Evolutionary conservation across 2,329 filamentous ascomycete genomes (phyloP).

Genomic region (Ilyonectria mors-panacis): DNA sequence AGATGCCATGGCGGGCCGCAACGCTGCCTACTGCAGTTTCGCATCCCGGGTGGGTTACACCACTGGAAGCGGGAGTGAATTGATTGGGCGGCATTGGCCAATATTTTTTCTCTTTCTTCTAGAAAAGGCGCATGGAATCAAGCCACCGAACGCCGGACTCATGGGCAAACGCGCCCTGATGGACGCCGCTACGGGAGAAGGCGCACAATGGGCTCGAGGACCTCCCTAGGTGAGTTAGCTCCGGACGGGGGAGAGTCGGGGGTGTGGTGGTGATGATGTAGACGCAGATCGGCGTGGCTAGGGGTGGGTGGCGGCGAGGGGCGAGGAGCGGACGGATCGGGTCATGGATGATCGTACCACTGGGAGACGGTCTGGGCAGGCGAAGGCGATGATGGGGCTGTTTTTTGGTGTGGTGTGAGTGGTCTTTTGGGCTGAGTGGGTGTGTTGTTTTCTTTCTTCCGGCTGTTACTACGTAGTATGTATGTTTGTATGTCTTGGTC

Average conservation of each 20-base stretch:
- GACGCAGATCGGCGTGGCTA: constrained; percentile 13
- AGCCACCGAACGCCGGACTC: neutral
- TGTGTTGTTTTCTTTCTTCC: neutral
- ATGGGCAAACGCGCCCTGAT: neutral
- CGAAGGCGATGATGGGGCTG: neutral
- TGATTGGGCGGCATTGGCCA: neutral
- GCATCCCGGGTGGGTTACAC: neutral
- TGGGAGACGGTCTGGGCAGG: neutral
- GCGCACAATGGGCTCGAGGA: constrained; percentile 7
- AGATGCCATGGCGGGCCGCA: neutral
- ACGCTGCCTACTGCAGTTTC: neutral
- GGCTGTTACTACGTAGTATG: too few species aligned
- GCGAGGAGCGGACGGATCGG: constrained; percentile 5
- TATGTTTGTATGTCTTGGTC: too few species aligned
- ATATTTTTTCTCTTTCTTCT: neutral
- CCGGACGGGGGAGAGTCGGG: constrained; percentile 30
- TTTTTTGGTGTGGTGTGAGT: too few species aligned
- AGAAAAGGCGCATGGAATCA: constrained; percentile 21
- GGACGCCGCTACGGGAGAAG: constrained; percentile 18
- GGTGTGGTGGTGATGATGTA: constrained; percentile 8
- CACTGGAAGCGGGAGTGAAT: neutral
- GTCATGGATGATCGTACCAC: constrained; percentile 15
- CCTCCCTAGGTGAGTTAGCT: constrained; percentile 30
- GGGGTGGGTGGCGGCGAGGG: neutral
- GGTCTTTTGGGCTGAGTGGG: neutral